Evolutionary conservation across 116 monocot genomes (phyloP).

Genomic region (Cymodocea nodosa): DNA sequence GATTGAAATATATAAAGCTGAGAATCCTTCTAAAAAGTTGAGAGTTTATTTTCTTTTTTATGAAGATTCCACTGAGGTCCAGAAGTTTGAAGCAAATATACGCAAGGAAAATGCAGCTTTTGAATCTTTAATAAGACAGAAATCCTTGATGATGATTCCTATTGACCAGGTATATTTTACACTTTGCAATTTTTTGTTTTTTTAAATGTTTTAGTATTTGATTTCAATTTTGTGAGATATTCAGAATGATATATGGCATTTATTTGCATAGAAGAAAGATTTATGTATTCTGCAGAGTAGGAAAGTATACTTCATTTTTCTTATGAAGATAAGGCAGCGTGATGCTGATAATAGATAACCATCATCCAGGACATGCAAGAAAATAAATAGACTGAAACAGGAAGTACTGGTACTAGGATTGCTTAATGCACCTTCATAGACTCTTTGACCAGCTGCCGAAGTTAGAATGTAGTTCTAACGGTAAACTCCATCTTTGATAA

Average conservation of each 20-base stretch:
- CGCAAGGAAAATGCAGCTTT: constrained; percentile 82
- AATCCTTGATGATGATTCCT: constrained; percentile 96
- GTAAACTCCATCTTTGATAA: too few species aligned
- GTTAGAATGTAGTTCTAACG: too few species aligned
- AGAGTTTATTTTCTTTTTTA: constrained; percentile 95
- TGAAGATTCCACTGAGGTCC: constrained; percentile 89
- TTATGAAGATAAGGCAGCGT: neutral
- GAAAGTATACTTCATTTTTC: neutral
- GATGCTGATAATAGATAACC: too few species aligned
- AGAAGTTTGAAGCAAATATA: constrained; percentile 94
- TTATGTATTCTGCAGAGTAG: too few species aligned
- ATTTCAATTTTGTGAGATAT: too few species aligned
- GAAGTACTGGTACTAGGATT: too few species aligned
- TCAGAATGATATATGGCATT: too few species aligned
- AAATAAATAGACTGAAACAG: too few species aligned
- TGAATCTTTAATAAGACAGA: constrained; percentile 97
- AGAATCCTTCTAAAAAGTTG: constrained; percentile 67
- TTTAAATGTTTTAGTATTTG: neutral
- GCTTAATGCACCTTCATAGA: too few species aligned
- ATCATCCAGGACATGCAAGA: too few species aligned
- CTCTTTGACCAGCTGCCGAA: too few species aligned
- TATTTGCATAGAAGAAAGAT: too few species aligned
- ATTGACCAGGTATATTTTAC: constrained; percentile 61
- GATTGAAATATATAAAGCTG: constrained; percentile 92
- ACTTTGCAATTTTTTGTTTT: neutral